These are phyloP conservation scores for Sporothrix brunneoviolacea DNA, from an alignment of 2,329 filamentous ascomycete species.

Conservation along the genomic window DNA sequence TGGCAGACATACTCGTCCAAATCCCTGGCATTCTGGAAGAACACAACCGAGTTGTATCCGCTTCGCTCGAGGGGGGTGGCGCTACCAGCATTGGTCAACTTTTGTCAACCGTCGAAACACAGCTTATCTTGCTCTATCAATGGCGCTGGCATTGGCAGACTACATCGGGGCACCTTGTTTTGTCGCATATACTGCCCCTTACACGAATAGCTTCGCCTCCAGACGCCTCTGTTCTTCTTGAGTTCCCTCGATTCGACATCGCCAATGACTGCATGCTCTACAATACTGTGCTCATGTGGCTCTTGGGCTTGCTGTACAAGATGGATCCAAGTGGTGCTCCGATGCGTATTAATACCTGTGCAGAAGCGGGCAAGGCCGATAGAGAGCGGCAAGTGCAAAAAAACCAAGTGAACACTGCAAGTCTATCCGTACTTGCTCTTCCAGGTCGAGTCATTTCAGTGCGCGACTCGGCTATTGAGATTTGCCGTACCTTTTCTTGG, in stretches of 20 bases:
- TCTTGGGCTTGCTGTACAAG: not conserved
- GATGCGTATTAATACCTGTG: too few relatives aligned
- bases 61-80: too few relatives aligned
- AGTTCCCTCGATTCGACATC: not conserved
- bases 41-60: not conserved
- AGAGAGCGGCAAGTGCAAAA: too few relatives aligned
- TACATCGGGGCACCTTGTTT: not conserved
- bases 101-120: not conserved
- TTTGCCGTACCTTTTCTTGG: conserved; percentile 1
- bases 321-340: too few relatives aligned
- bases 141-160: conserved; percentile 9
- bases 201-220: too few relatives aligned
- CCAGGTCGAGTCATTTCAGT: too few relatives aligned
- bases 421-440: too few relatives aligned
- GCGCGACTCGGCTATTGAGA: too few relatives aligned
- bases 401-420: too few relatives aligned
- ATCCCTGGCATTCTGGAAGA: not conserved
- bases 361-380: too few relatives aligned
- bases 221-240: not conserved
- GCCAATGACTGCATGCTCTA: conserved; percentile 5
- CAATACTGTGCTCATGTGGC: conserved; percentile 1
- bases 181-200: too few relatives aligned
- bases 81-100: too few relatives aligned
- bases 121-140: not conserved
- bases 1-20: not conserved